phyloP scores from a whole-genome alignment of 1,139 yeast species.

The Magnusiomyces tetraspermus region DNA sequence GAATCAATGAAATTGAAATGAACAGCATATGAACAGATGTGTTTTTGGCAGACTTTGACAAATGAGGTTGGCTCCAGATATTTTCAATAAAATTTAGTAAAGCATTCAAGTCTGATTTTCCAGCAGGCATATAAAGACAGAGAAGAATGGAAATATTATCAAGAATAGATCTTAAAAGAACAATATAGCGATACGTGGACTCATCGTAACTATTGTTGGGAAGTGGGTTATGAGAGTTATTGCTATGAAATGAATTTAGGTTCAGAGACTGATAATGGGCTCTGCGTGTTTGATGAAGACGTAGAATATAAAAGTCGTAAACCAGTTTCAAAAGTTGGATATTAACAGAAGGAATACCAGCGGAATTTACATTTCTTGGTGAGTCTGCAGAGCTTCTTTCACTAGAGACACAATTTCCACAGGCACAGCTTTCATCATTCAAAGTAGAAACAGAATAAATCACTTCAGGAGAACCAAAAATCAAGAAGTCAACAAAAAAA shows the following conservation, averaged over 20 bases:
- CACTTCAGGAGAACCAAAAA: slow-evolving; percentile 7
- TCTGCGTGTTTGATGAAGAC: slow-evolving; percentile 5
- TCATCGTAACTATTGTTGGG: slow-evolving; percentile 7
- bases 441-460: background rate
- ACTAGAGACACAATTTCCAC: background rate
- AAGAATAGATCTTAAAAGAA: slow-evolving; percentile 6
- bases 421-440: background rate
- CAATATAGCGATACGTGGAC: slow-evolving; percentile 6
- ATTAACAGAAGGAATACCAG: slow-evolving; percentile 2
- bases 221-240: background rate
- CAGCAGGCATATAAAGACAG: slow-evolving; percentile 1
- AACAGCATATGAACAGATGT: slow-evolving; percentile 4
- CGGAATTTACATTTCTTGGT: background rate
- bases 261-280: slow-evolving; percentile 5
- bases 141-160: slow-evolving; percentile 4
- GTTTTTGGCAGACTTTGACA: slow-evolving; percentile 7
- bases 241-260: background rate
- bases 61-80: slow-evolving; percentile 5
- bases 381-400: background rate
- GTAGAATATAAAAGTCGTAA: slow-evolving; percentile 5
- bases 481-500: slow-evolving; percentile 1
- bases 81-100: background rate
- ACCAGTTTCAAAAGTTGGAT: slow-evolving; percentile 4
- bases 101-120: background rate
- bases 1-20: slow-evolving; percentile 3